Base-by-base conservation (phyloP, 2,329 filamentous ascomycete genomes). In the Aspergillus terreus region DNA sequence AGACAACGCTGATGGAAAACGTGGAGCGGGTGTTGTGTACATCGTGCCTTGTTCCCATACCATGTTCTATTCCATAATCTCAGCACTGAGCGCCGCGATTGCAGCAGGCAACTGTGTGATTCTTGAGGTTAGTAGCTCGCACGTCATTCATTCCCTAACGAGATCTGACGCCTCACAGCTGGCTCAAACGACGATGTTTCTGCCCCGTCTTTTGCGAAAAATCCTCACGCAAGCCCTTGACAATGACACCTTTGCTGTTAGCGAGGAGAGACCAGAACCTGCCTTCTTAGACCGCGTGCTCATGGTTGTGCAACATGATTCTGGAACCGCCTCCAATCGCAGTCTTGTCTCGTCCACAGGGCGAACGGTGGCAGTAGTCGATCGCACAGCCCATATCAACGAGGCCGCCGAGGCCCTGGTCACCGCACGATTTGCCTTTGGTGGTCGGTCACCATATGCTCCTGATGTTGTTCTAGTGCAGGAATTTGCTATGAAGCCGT, bases 391-490 rank as follows among this genome's bases (percentile, higher is more conserved):
- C 10, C 72, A 85, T 55, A 54, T 86, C 1, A 62, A 73, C 5
- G 59, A 66, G 2, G 82, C 84, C 0, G 83, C 83, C 1, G 68
- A 74, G 50, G 72, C 75, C 2, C 69, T 86, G 1, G 75, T 80
- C 0, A 70, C 69, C 0, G 81, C 83, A 1, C 73, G 82, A 2
- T 81, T 85, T 58, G 68, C 69, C 12, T 81, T 83, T 27, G 71
- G 78, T 1, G 82, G 82, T 2, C 71, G 66, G 2, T 85, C 82
- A 1, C 76, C 82, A 0, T 86, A 85, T 59, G 79, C 82, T 0
- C 84, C 84, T 0, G 83, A 86, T 58, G 27, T 85, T 0, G 78
- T 86, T 0, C 66, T 86, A 0, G 82, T 87, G n/a, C 84, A 86
- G 53, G 83, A 86, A 55, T 86, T 78, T 52, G 71, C 76, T 3